Base-by-base conservation (phyloP, 2,329 filamentous ascomycete genomes). In the Pseudofabraea citricarpa region DNA sequence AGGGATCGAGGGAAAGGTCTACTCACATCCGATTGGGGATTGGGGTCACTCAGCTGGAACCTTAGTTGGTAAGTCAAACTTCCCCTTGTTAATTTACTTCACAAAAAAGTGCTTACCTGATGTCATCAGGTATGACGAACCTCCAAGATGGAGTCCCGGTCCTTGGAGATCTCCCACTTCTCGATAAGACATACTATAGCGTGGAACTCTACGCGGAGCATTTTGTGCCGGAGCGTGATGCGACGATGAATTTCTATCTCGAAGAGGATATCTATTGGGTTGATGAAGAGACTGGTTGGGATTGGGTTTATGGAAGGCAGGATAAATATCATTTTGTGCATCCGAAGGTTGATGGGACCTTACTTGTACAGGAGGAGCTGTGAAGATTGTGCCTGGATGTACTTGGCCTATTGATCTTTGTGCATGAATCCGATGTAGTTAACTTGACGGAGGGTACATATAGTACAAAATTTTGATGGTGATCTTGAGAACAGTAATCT, bases 231-330 rank as follows among this genome's bases (percentile, higher is more conserved):
- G 71, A 74, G 52, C 52, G 55, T 19, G 71, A 72, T 44, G 56
- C 52, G 47, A 71, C 68, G 1, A 54, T 73, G 26, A 53, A 61
- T n/a, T 74, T 75, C 36, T 67, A 69, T 3, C 62, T 70, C 27
- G 72, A 75, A 47, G 72, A 74, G 48, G 71, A 74, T 49, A 66
- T 74, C n/a, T 71, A 67, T 50, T 72, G 68, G 64, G 61, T 65
- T 41, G 59, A 61, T n/a, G 52, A 56, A 21, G 59, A 57, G 12
- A 55, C 59, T 15, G 55, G 57, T 2, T 75, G 70, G 66, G 64
- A 72, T 19, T 75, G 72, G 72, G 72, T 73, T 2, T 71, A 68
- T 45, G 71, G 66, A 6, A 61, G 67, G 40, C 71, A 75, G 56
- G 66, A 71, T 41, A 56, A 63, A 42, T 70, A 72, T 45, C 65